phyloP scores from a whole-genome alignment of 1,284 basidiomycete species.

The Naganishia sp. region DNA sequence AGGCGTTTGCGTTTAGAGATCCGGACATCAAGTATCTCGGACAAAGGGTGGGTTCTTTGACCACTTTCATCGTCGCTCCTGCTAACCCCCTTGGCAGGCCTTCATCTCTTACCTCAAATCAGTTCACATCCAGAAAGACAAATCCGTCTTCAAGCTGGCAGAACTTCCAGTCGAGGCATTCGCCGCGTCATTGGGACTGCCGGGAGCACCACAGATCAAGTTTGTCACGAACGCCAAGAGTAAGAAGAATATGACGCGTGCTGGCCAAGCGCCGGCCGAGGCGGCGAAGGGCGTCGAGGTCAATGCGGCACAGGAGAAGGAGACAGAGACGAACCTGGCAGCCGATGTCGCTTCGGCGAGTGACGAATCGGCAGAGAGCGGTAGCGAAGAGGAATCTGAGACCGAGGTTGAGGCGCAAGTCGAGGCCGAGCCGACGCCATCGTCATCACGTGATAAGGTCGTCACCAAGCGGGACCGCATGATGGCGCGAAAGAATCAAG shows the following conservation, averaged over 20 bases:
- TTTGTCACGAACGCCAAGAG: slow-evolving; percentile 75
- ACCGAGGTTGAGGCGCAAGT: slow-evolving; percentile 44
- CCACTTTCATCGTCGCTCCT: background rate
- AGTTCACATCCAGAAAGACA: slow-evolving; percentile 90
- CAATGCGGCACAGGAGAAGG: slow-evolving; percentile 33
- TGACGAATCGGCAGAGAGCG: slow-evolving; percentile 39
- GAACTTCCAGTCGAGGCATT: slow-evolving; percentile 80
- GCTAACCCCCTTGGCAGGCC: slow-evolving; percentile 61
- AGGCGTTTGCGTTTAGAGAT: slow-evolving; percentile 91
- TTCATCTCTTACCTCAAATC: slow-evolving; percentile 96
- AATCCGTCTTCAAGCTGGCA: slow-evolving; percentile 82
- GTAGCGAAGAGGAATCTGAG: slow-evolving; percentile 43
- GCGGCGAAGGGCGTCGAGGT: slow-evolving; percentile 32
- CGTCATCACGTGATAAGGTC: slow-evolving; percentile 51
- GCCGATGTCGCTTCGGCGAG: slow-evolving; percentile 34
- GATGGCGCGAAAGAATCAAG: slow-evolving; percentile 96
- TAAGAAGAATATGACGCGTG: slow-evolving; percentile 34
- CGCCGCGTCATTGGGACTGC: slow-evolving; percentile 86
- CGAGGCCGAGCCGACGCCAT: slow-evolving; percentile 38
- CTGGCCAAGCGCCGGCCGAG: slow-evolving; percentile 45
- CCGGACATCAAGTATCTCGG: slow-evolving; percentile 97
- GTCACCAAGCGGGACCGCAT: slow-evolving; percentile 97
- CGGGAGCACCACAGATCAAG: slow-evolving; percentile 95
- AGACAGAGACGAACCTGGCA: slow-evolving; percentile 33
- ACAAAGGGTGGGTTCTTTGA: slow-evolving; percentile 67